Evolutionary conservation across 495 filamentous ascomycete genomes (phyloP), one percentile per base, ranked within the genome.

Genomic region (Penicillium dipodomyicola): DNA sequence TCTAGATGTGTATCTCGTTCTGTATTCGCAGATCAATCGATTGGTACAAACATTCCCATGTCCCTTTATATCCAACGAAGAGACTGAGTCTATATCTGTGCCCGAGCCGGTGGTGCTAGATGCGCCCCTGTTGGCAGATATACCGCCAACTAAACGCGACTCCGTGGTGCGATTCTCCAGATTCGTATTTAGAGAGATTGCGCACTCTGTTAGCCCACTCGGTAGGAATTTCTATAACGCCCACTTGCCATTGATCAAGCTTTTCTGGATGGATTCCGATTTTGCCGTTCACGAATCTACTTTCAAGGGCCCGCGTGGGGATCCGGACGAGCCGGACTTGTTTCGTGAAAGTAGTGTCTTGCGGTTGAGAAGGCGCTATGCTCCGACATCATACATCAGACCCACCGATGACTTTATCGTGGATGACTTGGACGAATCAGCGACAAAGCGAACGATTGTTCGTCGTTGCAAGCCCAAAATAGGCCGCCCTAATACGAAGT

Each of bases 11-110:
- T 64, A 74, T 61, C 27, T 74, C 45, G 49, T 74, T 27, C 47
- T 82, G n/a, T 79, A 72, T 53, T 82, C 79, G n/a, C 71, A 70
- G 15, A 60, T 79, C 12, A 75, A 65, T 29, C 56, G 56, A 32
- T 54, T 80, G 25, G 64, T 69, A 14, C 67, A 74, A 9, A 64
- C 56, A 12, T 80, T 75, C 52, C 65, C 71, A 46, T 71, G 72
- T 57, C 65, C 72, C 6, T 41, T 60, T 46, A 15, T 58, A 41
- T 49, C 29, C 11, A 61, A 69, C 12, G 50, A 55, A 30, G 29
- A 58, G 19, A 54, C 56, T 6, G 54, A 65, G 15, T 40, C 59
- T 19, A 40, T 57, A n/a, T 67, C 62, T 49, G 48, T 67, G n/a
- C 60, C 65, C 9, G 77, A 81, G 60, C 72, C 77, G 14, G 76